Evolutionary conservation across 176 grass and related monocot genomes (phyloP).

Genomic region (Aegilops longissima): DNA sequence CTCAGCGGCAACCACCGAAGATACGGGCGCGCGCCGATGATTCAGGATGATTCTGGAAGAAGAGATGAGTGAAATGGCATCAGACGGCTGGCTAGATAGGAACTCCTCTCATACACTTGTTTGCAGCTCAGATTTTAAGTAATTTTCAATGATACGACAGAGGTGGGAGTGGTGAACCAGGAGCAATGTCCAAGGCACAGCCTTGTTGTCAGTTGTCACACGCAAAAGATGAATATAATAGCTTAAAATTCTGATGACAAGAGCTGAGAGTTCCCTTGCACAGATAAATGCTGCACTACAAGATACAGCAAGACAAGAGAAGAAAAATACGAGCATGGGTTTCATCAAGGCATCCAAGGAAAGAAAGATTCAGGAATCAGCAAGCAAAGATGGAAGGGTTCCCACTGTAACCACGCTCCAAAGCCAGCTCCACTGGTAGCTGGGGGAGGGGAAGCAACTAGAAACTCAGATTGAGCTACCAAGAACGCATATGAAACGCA

Average conservation of each 20-base stretch:
- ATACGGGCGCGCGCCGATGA: neutral
- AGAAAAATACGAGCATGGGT: slow-evolving; percentile 3
- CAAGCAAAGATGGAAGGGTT: slow-evolving; percentile 24
- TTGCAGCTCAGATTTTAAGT: slow-evolving; percentile 17
- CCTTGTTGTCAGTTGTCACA: slow-evolving; percentile 36
- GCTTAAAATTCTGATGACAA: slow-evolving; percentile 15
- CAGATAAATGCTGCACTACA: neutral
- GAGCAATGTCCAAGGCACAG: slow-evolving; percentile 47
- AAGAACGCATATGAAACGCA: neutral
- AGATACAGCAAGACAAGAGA: neutral
- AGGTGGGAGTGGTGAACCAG: slow-evolving; percentile 16
- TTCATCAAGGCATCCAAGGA: slow-evolving; percentile 18
- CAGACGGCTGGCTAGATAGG: neutral
- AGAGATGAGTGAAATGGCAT: slow-evolving; percentile 35
- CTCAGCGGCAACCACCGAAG: neutral
- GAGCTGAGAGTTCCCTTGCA: slow-evolving; percentile 2
- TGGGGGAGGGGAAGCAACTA: slow-evolving; percentile 10
- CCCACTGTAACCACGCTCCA: slow-evolving; percentile 29
- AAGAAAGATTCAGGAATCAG: slow-evolving; percentile 41
- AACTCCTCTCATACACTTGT: neutral
- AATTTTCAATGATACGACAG: slow-evolving; percentile 50
- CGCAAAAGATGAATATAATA: slow-evolving; percentile 29
- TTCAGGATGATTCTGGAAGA: slow-evolving; percentile 42
- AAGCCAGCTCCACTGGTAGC: neutral
- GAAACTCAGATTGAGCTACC: slow-evolving; percentile 17